Percentiles rank a stretch among this genome's conserved stretches.
These are phyloP conservation scores for Berberis thunbergii DNA, from an alignment of 164 flowering plant genomes.

Conservation along the genomic window DNA sequence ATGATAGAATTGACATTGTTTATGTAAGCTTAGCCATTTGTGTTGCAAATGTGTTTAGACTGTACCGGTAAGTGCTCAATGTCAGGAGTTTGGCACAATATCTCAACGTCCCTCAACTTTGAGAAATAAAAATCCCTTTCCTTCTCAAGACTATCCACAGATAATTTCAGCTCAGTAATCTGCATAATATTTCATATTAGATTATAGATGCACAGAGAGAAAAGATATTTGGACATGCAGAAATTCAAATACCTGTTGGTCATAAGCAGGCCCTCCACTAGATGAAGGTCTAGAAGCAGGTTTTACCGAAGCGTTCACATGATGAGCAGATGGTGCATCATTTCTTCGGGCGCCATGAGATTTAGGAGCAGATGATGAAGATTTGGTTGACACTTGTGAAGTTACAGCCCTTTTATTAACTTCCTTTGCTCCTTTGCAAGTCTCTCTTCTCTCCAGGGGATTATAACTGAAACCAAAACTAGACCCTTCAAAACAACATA, in stretches of 20 bases:
- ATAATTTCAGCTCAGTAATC: constrained; percentile 91
- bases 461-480: constrained; percentile 54
- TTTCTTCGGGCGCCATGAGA: constrained; percentile 38
- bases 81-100: constrained; percentile 75
- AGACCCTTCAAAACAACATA: neutral
- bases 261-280: constrained; percentile 49
- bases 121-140: constrained; percentile 95
- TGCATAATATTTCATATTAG: constrained; percentile 21
- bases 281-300: constrained; percentile 38
- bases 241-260: constrained; percentile 49
- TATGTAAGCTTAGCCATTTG: too few species aligned
- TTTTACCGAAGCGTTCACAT: constrained; percentile 42
- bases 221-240: neutral
- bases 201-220: neutral
- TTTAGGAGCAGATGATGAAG: constrained; percentile 41
- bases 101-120: constrained; percentile 87
- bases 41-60: neutral
- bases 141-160: constrained; percentile 87
- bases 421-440: constrained; percentile 80
- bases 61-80: constrained; percentile 60
- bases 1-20: too few species aligned
- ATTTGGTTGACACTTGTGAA: constrained; percentile 40
- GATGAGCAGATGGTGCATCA: constrained; percentile 40
- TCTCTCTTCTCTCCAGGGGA: constrained; percentile 81
- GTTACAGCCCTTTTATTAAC: constrained; percentile 44